A percentile compares a stretch with the other conserved stretches of the same genome.
phyloP scores from a whole-genome alignment of 352 stramenopile species.

The Plasmopara muralis region DNA sequence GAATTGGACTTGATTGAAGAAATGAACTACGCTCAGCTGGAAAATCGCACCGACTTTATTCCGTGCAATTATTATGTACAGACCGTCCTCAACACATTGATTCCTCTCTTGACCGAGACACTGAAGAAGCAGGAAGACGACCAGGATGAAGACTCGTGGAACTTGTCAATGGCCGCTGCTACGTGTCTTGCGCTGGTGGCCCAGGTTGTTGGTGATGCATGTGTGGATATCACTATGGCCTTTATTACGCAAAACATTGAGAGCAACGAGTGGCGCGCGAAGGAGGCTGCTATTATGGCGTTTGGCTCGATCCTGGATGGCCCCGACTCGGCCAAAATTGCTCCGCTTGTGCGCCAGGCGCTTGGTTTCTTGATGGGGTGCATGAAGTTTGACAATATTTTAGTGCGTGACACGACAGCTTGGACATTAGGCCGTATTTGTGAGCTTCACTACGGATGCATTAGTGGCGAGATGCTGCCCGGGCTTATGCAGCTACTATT shows the following conservation, averaged over 20 bases:
- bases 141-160: conserved; percentile 92
- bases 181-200: conserved; percentile 92
- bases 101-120: conserved; percentile 89
- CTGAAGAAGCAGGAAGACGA: conserved; percentile 94
- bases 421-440: conserved; percentile 96
- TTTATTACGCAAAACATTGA: conserved; percentile 95
- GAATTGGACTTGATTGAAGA: conserved; percentile 93
- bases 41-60: conserved; percentile 42
- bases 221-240: conserved; percentile 88
- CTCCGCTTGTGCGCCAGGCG: conserved; percentile 86
- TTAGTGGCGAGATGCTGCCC: conserved; percentile 88
- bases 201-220: conserved; percentile 88
- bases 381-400: conserved; percentile 86
- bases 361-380: conserved; percentile 91
- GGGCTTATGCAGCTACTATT: conserved; percentile 85
- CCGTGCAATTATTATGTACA: conserved; percentile 87
- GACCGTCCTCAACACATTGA: conserved; percentile 79
- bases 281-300: conserved; percentile 95
- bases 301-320: conserved; percentile 96
- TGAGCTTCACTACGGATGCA: conserved; percentile 88
- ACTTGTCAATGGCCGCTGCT: conserved; percentile 91
- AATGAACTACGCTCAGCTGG: conserved; percentile 75
- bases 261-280: conserved; percentile 90
- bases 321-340: conserved; percentile 87
- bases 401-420: conserved; percentile 95